A percentile compares a stretch with the other conserved stretches of the same genome.
Evolutionary conservation across 495 filamentous ascomycete species (phyloP).

Genomic region (Trichoderma reesei): DNA sequence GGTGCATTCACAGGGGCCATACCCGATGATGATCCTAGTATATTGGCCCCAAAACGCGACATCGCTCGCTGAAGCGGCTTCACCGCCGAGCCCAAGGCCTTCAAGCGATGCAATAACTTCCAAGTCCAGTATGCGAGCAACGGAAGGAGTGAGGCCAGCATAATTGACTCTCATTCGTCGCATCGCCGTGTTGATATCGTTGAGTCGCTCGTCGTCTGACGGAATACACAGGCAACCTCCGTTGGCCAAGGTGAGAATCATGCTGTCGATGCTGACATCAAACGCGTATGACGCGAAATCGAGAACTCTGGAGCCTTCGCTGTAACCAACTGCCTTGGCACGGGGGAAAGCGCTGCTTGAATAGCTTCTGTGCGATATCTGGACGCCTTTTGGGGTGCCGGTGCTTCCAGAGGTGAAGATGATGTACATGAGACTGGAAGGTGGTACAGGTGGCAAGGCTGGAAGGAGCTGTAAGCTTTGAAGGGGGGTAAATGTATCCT

Average conservation of each 20-base stretch:
- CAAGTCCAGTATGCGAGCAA: background rate
- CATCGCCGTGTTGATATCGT: slow-evolving; percentile 19
- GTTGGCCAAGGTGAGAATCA: slow-evolving; percentile 39
- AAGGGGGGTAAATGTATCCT: background rate
- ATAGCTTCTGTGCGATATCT: slow-evolving; percentile 20
- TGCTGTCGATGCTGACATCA: slow-evolving; percentile 45
- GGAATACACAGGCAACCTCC: slow-evolving; percentile 54
- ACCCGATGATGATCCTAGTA: background rate
- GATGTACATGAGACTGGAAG: background rate
- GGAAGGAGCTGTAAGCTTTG: background rate
- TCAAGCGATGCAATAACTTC: background rate
- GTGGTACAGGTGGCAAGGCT: background rate
- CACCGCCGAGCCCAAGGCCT: background rate
- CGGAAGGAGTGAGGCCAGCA: background rate
- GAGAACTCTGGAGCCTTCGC: slow-evolving; percentile 31
- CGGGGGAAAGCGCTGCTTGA: slow-evolving; percentile 2
- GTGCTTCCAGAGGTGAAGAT: slow-evolving; percentile 25
- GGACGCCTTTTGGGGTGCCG: slow-evolving; percentile 20
- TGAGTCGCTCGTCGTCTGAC: slow-evolving; percentile 34
- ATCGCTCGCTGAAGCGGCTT: background rate
- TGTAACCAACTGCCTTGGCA: slow-evolving; percentile 20
- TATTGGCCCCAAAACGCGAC: background rate
- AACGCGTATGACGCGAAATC: slow-evolving; percentile 51
- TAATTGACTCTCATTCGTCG: background rate
- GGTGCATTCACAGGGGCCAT: background rate